Evolutionary conservation across 257 asterid species (phyloP), one percentile per base, ranked within the genome.

Genomic region (Petunia secreta): DNA sequence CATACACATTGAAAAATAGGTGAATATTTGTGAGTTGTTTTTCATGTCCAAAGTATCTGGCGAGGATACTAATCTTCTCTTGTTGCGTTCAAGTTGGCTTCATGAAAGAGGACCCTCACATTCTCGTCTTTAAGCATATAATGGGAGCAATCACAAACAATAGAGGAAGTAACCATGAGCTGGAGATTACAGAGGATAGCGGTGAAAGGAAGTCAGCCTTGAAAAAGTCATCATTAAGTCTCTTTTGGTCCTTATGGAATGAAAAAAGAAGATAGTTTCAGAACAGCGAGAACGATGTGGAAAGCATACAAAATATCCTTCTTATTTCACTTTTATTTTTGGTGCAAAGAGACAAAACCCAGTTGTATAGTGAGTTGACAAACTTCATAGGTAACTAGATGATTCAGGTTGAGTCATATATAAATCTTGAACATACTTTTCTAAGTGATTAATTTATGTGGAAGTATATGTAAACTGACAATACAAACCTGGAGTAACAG

Each of bases 401-500:
- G 77, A 4, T 34, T 48, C 48, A 25, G 44, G 58, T 71, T 52
- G 8, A 46, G 60, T 48, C 44, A 34, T 11, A 71, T 34, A 48
- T 46, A 71, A 25, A 71, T 10, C 77, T 11, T 48, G 59, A 59
- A 71, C 34, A 71, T 48, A 46, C 48, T 48, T 48, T 71, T 71
- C 34, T 71, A 5, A 50, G 62, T 2, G 6, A 34, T 34, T n/a
- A 71, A 34, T 34, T 34, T 36, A 71, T 34, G 5, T 50, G 62
- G 60, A 71, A 52, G 77, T n/a, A 52, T 52, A 71, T 34, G 34
- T 71, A 71, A 50, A 36, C 77, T 11, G 62, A 34, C 39, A 39
- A 77, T 48, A 77, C 84, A 63, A 52, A 94, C 98, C 97, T 96
- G 98, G 78, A 96, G 97, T 80, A 96, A 85, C 68, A 96, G 97